These are phyloP conservation scores for Ganoderma resinaceum DNA, from an alignment of 1,284 basidiomycete genomes.

Conservation along the genomic window DNA sequence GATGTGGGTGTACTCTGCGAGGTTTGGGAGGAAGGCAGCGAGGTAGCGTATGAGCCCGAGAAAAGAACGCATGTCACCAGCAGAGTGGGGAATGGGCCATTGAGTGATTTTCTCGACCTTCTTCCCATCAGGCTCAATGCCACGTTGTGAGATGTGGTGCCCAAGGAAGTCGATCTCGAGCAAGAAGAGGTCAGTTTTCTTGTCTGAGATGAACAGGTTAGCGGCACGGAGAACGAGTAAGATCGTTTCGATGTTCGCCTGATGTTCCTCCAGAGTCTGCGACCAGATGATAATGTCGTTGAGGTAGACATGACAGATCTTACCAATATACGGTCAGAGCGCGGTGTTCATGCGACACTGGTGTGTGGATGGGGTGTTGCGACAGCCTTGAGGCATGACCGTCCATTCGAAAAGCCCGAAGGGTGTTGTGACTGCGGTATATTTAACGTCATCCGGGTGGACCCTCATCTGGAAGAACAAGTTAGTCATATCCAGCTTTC, in stretches of 20 bases:
- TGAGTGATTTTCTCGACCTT: slow-evolving; percentile 43
- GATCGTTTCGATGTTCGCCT: background rate
- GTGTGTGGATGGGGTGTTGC: slow-evolving; percentile 45
- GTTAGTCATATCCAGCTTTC: slow-evolving; percentile 50
- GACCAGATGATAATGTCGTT: slow-evolving; percentile 17
- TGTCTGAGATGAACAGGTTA: slow-evolving; percentile 29
- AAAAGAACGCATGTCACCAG: slow-evolving; percentile 43
- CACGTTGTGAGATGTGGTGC: slow-evolving; percentile 28
- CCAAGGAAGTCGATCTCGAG: slow-evolving; percentile 35
- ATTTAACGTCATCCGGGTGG: slow-evolving; percentile 43
- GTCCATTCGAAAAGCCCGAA: slow-evolving; percentile 49
- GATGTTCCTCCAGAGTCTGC: background rate
- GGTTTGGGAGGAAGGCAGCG: slow-evolving; percentile 41
- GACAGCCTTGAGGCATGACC: slow-evolving; percentile 49
- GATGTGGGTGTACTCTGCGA: slow-evolving; percentile 42
- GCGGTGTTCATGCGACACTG: slow-evolving; percentile 43
- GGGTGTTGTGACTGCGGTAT: slow-evolving; percentile 47
- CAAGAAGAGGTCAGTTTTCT: slow-evolving; percentile 31
- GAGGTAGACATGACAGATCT: slow-evolving; percentile 6
- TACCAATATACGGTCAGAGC: slow-evolving; percentile 25
- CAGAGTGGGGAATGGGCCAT: slow-evolving; percentile 42
- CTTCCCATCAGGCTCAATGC: slow-evolving; percentile 35
- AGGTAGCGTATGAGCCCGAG: slow-evolving; percentile 48
- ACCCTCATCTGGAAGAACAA: slow-evolving; percentile 49
- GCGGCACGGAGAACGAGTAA: slow-evolving; percentile 32